Evolutionary conservation across 75 land plant genomes (phyloP), one percentile per base, ranked within the genome.

Genomic region (Sequoia sempervirens): DNA sequence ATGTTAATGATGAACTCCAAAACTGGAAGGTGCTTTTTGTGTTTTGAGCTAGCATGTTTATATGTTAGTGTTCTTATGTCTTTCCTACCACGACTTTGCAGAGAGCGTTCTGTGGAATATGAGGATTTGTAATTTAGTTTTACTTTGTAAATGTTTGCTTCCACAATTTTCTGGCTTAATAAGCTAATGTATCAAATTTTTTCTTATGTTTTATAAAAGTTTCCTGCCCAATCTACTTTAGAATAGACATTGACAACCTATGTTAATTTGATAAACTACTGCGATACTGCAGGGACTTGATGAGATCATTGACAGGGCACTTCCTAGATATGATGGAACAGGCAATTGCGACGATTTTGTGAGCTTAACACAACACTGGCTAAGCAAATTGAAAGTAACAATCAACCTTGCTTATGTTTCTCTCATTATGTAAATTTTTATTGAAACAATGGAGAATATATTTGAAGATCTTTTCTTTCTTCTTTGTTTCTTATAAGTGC

Each of bases 321-420:
- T 96, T 84, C 83, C 79, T 18, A 87, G 90, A 84, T 76, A 54
- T 58, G 90, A 94, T 88, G 92, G 93, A 12, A 84, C 88, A 75
- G 84, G 46, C 54, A 85, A 75, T 69, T 96, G 98, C 87, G 91
- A 93, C 37, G 98, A 97, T 84, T 97, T 97, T 90, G 94, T 93
- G 66, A 85, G 86, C 84, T 82, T 93, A 45, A 91, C 90, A 72
- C 98, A 92, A 84, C 81, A 84, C 41, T 97, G 96, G 95, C 89
- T 97, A 45, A 90, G 84, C 82, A 96, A 90, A 84, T 83, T 97
- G 45, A 93, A 93, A 95, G 99, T 93, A 72, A n/a, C 45, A 56
- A 43, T 88, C 70, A 52, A 18, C 80, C 20, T 37, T 75, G 50
- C 32, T 18, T 38, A 78, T 10, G 11, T 75, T 79, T 17, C 5